phyloP scores from a whole-genome alignment of 78 protist genomes.

The Anaeramoeba flamelloides region DNA sequence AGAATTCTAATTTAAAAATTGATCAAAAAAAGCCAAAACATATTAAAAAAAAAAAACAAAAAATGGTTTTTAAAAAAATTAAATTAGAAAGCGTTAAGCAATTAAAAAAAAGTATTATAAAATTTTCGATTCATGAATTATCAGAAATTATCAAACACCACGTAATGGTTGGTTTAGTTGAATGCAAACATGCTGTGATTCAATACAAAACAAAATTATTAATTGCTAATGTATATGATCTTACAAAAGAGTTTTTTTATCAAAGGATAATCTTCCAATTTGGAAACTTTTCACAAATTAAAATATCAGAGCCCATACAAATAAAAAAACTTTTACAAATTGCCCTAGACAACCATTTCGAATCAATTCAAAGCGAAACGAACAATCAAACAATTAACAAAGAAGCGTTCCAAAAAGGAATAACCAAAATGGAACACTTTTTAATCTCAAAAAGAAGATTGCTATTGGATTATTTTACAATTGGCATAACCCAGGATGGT shows the following conservation, averaged over 20 bases:
- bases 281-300: background rate
- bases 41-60: too few relatives aligned
- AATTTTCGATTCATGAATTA: too few relatives aligned
- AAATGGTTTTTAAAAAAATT: too few relatives aligned
- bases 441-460: background rate
- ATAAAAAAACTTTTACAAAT: background rate
- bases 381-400: too few relatives aligned
- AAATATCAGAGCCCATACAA: background rate
- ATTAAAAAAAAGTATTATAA: too few relatives aligned
- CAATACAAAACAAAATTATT: conserved; percentile 11
- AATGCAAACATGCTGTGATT: background rate
- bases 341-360: background rate
- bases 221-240: background rate
- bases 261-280: background rate
- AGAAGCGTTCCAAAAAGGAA: background rate
- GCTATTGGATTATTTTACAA: background rate
- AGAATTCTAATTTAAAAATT: too few relatives aligned
- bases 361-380: background rate
- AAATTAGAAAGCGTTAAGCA: too few relatives aligned
- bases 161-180: conserved; percentile 3
- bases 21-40: too few relatives aligned
- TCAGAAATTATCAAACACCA: background rate
- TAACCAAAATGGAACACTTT: background rate
- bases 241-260: conserved; percentile 6
- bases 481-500: background rate